These are phyloP conservation scores for Alternaria gaisen DNA, from an alignment of 2,329 filamentous ascomycete species.

Conservation along the genomic window DNA sequence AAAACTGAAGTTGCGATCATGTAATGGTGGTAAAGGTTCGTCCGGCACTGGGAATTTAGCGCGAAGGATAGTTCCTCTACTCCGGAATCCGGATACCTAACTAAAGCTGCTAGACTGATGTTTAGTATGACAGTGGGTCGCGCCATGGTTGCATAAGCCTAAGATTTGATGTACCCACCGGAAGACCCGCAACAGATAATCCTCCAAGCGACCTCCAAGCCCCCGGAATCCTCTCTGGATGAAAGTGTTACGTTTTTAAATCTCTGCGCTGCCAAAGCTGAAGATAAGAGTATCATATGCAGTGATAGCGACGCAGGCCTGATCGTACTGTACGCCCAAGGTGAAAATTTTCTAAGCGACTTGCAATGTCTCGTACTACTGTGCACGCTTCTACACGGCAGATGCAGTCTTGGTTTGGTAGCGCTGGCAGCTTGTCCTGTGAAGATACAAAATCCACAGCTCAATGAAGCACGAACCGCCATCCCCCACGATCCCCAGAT, in stretches of 20 bases:
- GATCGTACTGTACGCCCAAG: neutral
- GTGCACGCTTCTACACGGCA: neutral
- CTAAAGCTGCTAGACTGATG: neutral
- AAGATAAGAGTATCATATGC: conserved; percentile 11
- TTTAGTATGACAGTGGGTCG: conserved; percentile 12
- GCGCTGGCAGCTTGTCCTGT: neutral
- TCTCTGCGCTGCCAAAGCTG: neutral
- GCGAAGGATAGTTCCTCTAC: neutral
- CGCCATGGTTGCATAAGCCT: conserved; percentile 4
- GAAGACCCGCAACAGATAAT: conserved; percentile 4
- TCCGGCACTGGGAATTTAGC: neutral
- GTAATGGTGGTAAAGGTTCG: neutral
- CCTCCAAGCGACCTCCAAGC: conserved; percentile 2
- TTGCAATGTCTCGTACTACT: neutral
- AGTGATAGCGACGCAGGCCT: conserved; percentile 11
- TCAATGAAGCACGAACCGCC: neutral
- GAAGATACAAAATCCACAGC: neutral
- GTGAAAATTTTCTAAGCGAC: neutral
- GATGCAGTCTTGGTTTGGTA: neutral
- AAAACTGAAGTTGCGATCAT: neutral
- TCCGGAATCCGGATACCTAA: neutral
- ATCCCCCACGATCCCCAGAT: conserved; percentile 9
- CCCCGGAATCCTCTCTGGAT: neutral
- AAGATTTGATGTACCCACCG: conserved; percentile 10
- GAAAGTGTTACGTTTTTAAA: conserved; percentile 16